Evolutionary conservation across 192 early-diverging fungal species (phyloP).

Genomic region (Pilobolus umbonatus): DNA sequence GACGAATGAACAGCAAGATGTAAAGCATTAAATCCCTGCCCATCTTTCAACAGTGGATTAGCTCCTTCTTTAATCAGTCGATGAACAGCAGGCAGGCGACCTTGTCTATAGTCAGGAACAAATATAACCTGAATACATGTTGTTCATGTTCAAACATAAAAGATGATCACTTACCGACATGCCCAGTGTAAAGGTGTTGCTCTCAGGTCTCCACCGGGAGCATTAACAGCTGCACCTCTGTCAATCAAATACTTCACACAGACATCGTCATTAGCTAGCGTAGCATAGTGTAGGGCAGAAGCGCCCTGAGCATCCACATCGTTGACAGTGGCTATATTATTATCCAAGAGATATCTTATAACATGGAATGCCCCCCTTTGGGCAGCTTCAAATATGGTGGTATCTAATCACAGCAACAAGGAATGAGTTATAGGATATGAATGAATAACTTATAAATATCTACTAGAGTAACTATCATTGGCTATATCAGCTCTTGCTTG

Average conservation of each 20-base stretch:
- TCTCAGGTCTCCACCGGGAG: constrained; percentile 65
- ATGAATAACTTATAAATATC: too few species aligned
- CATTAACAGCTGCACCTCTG: constrained; percentile 70
- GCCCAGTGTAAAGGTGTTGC: constrained; percentile 96
- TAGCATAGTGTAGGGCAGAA: constrained; percentile 83
- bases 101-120: constrained; percentile 60
- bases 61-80: constrained; percentile 77
- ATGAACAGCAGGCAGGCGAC: constrained; percentile 67
- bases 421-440: too few species aligned
- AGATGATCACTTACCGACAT: constrained; percentile 52
- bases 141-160: too few species aligned
- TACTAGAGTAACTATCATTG: too few species aligned
- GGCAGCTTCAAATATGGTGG: constrained; percentile 63
- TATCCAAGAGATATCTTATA: constrained; percentile 54
- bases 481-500: too few species aligned
- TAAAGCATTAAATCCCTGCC: constrained; percentile 83
- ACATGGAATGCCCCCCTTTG: constrained; percentile 61
- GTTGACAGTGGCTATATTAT: constrained; percentile 40
- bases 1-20: constrained; percentile 88
- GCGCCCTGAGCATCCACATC: constrained; percentile 64
- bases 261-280: constrained; percentile 66
- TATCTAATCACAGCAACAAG: too few species aligned
- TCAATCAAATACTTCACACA: constrained; percentile 77
- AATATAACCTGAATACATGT: too few species aligned
- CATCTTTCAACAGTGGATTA: constrained; percentile 65